A percentile compares a stretch with the other conserved stretches of the same genome.
Conservation (phyloP, 331 rosid genomes). For the Prunus yedoensis region DNA sequence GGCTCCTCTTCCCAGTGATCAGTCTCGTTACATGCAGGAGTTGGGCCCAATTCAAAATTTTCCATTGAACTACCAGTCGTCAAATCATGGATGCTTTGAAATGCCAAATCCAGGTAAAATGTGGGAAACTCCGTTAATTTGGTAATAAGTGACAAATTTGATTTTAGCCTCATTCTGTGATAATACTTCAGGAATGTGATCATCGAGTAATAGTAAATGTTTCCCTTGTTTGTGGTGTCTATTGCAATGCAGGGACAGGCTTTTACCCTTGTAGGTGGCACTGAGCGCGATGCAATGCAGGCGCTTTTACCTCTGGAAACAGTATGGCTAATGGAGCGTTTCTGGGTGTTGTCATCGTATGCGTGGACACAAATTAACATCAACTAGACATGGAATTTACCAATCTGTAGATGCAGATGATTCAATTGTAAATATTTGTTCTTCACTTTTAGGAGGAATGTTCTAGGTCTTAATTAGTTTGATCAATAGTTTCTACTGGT, state of each 20-base stretch:
- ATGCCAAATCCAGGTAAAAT: conserved; percentile 11
- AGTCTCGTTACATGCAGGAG: conserved; percentile 8
- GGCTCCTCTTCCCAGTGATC: background rate
- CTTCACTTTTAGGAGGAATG: background rate
- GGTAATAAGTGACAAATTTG: background rate
- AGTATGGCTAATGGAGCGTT: too few species aligned
- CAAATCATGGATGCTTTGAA: background rate
- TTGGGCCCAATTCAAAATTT: background rate
- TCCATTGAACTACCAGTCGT: conserved; percentile 5
- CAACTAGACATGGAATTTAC: background rate
- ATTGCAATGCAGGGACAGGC: background rate
- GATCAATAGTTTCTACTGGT: background rate
- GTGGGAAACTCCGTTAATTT: conserved; percentile 1
- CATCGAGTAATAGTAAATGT: background rate
- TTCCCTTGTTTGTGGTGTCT: background rate
- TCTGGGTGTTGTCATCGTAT: too few species aligned
- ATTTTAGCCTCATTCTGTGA: background rate
- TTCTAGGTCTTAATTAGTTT: background rate
- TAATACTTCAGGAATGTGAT: background rate
- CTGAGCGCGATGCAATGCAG: conserved; percentile 1
- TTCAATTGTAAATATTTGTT: background rate
- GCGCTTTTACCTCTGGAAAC: conserved; percentile 3
- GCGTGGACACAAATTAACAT: background rate
- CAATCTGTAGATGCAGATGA: too few species aligned
- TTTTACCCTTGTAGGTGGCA: background rate